Evolutionary conservation across 176 grass and related monocot genomes (phyloP).

Genomic region (Triticum urartu): DNA sequence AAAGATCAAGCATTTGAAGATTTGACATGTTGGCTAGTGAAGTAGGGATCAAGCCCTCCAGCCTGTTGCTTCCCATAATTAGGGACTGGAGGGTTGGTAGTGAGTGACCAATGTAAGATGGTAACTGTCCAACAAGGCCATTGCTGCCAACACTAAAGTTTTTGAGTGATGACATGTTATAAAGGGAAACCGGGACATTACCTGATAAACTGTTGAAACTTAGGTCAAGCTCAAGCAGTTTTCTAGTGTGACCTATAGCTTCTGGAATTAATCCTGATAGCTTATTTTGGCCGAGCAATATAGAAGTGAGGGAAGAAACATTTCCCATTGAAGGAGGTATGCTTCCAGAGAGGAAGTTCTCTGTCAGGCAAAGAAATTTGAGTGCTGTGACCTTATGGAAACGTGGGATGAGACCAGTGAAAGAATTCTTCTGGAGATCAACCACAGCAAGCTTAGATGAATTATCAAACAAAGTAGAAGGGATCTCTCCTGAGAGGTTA

Average conservation of each 20-base stretch:
- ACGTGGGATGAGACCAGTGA: background rate
- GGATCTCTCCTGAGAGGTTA: background rate
- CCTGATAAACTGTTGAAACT: constrained; percentile 25
- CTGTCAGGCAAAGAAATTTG: background rate
- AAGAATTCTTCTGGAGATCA: constrained; percentile 27
- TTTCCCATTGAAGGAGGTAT: constrained; percentile 31
- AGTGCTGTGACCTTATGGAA: background rate
- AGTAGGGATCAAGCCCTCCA: background rate
- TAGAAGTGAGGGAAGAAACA: constrained; percentile 5
- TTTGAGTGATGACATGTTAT: constrained; percentile 6
- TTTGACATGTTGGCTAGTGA: constrained; percentile 18
- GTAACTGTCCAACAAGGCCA: constrained; percentile 20
- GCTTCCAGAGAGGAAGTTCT: constrained; percentile 24
- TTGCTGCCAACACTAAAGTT: constrained; percentile 14
- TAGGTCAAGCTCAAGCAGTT: constrained; percentile 9
- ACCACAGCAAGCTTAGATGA: background rate
- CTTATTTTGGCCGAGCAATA: constrained; percentile 1
- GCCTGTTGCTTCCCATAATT: constrained; percentile 13
- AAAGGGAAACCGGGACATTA: background rate
- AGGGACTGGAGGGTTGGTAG: background rate
- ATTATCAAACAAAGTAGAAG: background rate
- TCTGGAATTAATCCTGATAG: constrained; percentile 19
- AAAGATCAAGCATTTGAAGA: constrained; percentile 23
- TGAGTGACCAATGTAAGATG: constrained; percentile 1
- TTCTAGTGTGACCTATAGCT: background rate